Conservation (phyloP, 257 asterid genomes). For the Scutellaria galericulata region DNA sequence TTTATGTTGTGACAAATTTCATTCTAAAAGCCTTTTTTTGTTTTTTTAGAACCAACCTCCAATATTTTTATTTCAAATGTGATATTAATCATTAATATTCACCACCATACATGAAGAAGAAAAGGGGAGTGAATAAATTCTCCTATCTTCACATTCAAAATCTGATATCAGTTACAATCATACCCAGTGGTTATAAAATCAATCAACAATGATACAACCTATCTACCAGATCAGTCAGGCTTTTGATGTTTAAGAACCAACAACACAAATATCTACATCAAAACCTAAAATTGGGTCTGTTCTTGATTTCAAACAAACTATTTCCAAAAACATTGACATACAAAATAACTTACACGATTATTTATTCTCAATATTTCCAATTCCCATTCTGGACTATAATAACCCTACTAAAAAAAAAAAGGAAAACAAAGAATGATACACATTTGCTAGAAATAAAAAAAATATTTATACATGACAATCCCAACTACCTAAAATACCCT, state of each 20-base stretch:
- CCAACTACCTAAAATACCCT: slow-evolving; percentile 62
- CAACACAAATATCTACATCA: neutral
- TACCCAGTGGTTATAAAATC: neutral
- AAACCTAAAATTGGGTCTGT: neutral
- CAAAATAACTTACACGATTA: neutral
- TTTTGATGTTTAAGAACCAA: neutral
- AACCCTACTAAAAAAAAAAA: neutral
- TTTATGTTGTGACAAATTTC: too few relatives aligned
- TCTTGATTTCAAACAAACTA: neutral
- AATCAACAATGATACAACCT: neutral
- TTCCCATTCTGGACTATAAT: neutral
- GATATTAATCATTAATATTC: too few relatives aligned
- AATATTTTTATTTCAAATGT: too few relatives aligned
- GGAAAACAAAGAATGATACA: slow-evolving; percentile 5
- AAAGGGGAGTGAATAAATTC: too few relatives aligned
- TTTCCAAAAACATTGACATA: neutral
- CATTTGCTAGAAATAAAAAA: neutral
- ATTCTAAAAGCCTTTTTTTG: too few relatives aligned
- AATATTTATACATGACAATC: neutral
- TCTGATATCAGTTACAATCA: too few relatives aligned
- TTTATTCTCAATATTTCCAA: neutral
- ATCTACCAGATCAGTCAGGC: neutral
- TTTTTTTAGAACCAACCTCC: too few relatives aligned
- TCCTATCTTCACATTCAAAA: too few relatives aligned
- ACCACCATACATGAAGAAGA: too few relatives aligned